Percentiles rank a stretch among this genome's conserved stretches.
Evolutionary conservation across 1,139 yeast species (phyloP).

Genomic region (Groenewaldozyma auringiensis): DNA sequence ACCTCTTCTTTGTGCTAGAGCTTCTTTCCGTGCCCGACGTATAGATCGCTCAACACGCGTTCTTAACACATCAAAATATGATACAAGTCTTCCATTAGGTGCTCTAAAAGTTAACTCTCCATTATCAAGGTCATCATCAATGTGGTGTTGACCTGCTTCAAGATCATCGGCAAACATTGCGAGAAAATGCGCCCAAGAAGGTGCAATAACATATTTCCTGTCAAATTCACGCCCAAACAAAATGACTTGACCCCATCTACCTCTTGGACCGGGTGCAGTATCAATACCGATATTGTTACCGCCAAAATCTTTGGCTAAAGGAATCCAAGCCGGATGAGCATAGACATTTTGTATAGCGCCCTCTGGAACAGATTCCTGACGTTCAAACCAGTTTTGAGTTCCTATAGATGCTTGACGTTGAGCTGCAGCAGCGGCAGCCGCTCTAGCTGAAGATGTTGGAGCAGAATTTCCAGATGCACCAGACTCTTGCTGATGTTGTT

Average conservation of each 20-base stretch:
- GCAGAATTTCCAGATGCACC: constrained; percentile 1
- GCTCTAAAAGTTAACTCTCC: constrained; percentile 58
- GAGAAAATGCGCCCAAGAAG: constrained; percentile 79
- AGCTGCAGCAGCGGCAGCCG: constrained; percentile 10
- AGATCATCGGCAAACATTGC: constrained; percentile 76
- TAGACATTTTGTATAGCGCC: constrained; percentile 60
- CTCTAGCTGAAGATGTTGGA: constrained; percentile 4
- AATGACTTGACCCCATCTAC: constrained; percentile 77
- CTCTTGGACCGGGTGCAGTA: constrained; percentile 71
- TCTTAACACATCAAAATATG: constrained; percentile 60
- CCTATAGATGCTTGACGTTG: constrained; percentile 12
- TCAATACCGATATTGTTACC: constrained; percentile 91
- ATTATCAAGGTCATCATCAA: constrained; percentile 57
- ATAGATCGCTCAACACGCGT: constrained; percentile 33
- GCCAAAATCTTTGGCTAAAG: constrained; percentile 74
- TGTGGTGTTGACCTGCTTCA: constrained; percentile 66
- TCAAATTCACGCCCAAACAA: constrained; percentile 87
- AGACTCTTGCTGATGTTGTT: constrained; percentile 4
- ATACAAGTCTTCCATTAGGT: constrained; percentile 37
- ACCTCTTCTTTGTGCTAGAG: constrained; percentile 6
- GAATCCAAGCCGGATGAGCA: constrained; percentile 88
- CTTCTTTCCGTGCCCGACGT: constrained; percentile 17
- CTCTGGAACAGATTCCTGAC: constrained; percentile 70
- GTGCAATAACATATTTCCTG: constrained; percentile 67
- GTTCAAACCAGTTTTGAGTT: constrained; percentile 26